Base-by-base conservation (phyloP, 768 basidiomycete species). In the Trametes punicea region DNA sequence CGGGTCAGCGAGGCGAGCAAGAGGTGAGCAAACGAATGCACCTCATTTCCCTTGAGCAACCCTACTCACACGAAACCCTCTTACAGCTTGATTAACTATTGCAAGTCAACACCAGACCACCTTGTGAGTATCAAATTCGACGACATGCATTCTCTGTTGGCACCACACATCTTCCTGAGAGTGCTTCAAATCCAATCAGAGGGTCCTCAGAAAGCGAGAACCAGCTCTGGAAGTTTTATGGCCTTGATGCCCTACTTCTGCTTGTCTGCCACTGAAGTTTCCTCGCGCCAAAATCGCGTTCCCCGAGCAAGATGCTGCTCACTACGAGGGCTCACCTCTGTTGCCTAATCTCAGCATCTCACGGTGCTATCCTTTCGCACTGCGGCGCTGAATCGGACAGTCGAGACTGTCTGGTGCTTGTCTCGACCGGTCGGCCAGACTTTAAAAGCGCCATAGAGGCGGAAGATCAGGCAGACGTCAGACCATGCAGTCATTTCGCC, bases 1-100 rank as follows among this genome's bases (percentile, higher is more conserved):
- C 77, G 82, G 41, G 83, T 90, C 31, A 87, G 85, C 65, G 88
- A 90, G 67, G 89, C 88, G 44, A 81, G 78, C 56, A 76, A 80
- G 21, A 83, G 78, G 85, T 87, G 57, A 61, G 83, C 51, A 9
- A 27, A 18, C 49, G 27, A 25, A 23, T 11, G 18, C 16, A 20
- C 15, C n/a, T 39, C 27, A 13, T n/a, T n/a, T n/a, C 20, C 26
- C 29, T n/a, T 23, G 41, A 30, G 21, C 23, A 30, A 18, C 20
- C 26, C 13, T 26, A 30, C 30, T 55, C 31, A 49, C 23, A 4
- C 41, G 2, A 5, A 21, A 25, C 26, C 10, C 39, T 26, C 16
- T 29, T 11, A 23, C 71, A 89, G 88, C 64, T 69, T 90, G 57
- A 88, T 90, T 56, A 77, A 81, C 56, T 87, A 85, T 65, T 87